These are phyloP conservation scores for Bacidia rubella DNA, from an alignment of 495 filamentous ascomycete genomes.

Conservation along the genomic window DNA sequence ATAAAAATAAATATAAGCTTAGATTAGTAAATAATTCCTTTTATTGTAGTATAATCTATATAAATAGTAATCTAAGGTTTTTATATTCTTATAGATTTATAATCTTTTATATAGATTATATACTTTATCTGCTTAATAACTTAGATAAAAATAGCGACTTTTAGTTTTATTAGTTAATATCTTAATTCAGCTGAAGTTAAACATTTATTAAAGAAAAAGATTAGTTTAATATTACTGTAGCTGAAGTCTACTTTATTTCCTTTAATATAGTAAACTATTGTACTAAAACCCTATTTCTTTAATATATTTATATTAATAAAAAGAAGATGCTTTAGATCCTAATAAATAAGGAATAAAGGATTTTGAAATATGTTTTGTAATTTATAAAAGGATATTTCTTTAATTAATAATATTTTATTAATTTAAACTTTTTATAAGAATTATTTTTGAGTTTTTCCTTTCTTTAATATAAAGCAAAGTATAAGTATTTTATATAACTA, in stretches of 20 bases:
- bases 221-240: slow-evolving; percentile 4
- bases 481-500: not conserved
- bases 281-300: not conserved
- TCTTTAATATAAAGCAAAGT: not conserved
- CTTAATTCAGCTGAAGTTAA: not conserved
- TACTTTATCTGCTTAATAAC: not conserved
- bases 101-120: not conserved
- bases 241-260: not conserved
- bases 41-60: not conserved
- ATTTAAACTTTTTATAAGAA: not conserved
- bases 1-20: not conserved
- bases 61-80: not conserved
- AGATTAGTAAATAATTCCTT: not conserved
- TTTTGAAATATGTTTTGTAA: not conserved
- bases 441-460: not conserved
- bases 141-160: not conserved
- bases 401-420: not conserved
- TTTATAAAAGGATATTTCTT: not conserved
- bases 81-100: not conserved
- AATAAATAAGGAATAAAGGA: not conserved
- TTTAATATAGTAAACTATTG: slow-evolving; percentile 3
- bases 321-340: not conserved
- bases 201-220: not conserved
- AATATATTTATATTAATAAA: not conserved
- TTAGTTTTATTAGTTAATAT: not conserved